Evolutionary conservation across 805 yeast genomes (phyloP), one percentile per base, ranked within the genome.

Genomic region (Candida jianshihensis): DNA sequence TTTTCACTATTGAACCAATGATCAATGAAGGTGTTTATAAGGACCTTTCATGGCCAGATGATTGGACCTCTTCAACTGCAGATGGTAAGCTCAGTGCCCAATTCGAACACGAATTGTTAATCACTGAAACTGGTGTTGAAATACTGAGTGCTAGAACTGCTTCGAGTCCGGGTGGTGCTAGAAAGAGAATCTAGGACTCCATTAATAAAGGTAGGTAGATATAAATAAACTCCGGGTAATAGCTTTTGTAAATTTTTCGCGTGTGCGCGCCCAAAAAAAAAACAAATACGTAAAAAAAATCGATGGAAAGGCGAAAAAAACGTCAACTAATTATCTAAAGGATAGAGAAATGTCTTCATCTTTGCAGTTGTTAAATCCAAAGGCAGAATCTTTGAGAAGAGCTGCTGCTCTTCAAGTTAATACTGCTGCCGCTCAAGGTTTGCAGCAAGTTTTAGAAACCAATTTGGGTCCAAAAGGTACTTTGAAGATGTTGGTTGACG

Each of bases 401-500:
- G 77, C 84, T 42, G 97, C 94, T 60, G 98, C 98, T 21, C 70
- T 92, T 41, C 88, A 89, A 56, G 98, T 92, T 30, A 92, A 92
- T 63, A 86, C 87, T 35, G 76, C 88, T 14, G 97, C 98, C 4
- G 98, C 98, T 5, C 96, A 87, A 58, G 98, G 98, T 30, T 70
- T 92, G 39, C 98, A 92, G 64, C 83, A 80, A 51, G 97, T 92
- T 29, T 67, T 92, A 42, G 81, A 90, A 41, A 78, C 95, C 41
- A 92, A 92, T 57, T 67, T 92, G 51, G 98, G 98, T 26, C 98
- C 98, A 33, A 87, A 87, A 57, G 98, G 98, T 38, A 92, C 98
- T 13, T 68, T 92, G 53, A 92, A 92, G 66, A 86, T 92, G 84
- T 68, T 90, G 40, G 98, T 92, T 35, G 97, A 92, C 57, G 98